Conservation (phyloP, 2,329 filamentous ascomycete genomes). For the Stagonosporopsis rhizophila region DNA sequence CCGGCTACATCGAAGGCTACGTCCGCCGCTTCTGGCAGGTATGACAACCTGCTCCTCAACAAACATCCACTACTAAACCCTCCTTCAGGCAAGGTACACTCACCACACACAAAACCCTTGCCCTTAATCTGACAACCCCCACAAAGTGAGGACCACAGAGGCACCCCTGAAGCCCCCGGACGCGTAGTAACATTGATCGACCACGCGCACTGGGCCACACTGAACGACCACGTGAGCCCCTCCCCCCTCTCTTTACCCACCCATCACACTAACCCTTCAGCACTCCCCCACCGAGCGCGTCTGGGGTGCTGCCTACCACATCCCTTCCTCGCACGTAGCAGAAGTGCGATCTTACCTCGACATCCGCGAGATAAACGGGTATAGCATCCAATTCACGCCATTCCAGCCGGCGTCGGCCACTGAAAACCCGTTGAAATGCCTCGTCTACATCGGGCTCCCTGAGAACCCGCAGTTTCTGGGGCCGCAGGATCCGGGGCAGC, state of each 20-base stretch:
- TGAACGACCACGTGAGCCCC: constrained; percentile 66
- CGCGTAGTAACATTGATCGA: constrained; percentile 94
- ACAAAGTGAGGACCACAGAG: constrained; percentile 87
- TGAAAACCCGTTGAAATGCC: constrained; percentile 53
- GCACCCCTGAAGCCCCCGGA: constrained; percentile 85
- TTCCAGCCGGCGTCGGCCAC: constrained; percentile 69
- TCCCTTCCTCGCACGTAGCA: constrained; percentile 72
- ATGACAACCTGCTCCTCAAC: constrained; percentile 46
- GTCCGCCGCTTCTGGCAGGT: constrained; percentile 98
- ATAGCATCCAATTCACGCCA: constrained; percentile 88
- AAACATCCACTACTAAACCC: constrained; percentile 25
- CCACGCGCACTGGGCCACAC: constrained; percentile 78
- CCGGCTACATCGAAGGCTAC: constrained; percentile 91
- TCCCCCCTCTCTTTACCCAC: neutral
- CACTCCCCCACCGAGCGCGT: constrained; percentile 66
- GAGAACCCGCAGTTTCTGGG: constrained; percentile 92
- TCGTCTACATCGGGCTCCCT: constrained; percentile 95
- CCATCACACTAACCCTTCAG: constrained; percentile 13
- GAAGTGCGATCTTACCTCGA: constrained; percentile 91
- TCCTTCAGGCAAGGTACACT: constrained; percentile 44
- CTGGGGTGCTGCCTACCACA: constrained; percentile 94
- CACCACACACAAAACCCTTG: neutral
- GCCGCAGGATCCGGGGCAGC: constrained; percentile 75
- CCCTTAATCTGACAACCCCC: constrained; percentile 2
- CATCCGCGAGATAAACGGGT: constrained; percentile 96